Percentiles rank a stretch among this genome's conserved stretches.
These are phyloP conservation scores for Penicillium janthinellum DNA, from an alignment of 2,329 filamentous ascomycete species.

Conservation along the genomic window DNA sequence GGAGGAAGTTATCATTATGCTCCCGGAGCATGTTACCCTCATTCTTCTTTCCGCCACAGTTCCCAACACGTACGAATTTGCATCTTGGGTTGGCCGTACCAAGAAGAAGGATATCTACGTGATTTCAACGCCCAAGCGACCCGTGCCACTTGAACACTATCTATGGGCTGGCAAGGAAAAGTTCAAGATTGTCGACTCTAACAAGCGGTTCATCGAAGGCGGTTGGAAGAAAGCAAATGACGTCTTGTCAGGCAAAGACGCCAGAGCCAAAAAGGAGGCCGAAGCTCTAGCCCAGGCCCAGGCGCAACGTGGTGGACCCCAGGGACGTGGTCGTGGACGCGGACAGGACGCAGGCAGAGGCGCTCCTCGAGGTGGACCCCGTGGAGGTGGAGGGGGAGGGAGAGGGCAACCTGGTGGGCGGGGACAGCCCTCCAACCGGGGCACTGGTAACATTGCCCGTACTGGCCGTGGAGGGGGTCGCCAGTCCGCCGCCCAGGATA, in stretches of 20 bases:
- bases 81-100: constrained; percentile 95
- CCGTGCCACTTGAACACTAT: constrained; percentile 93
- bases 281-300: constrained; percentile 55
- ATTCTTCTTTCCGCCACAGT: constrained; percentile 96
- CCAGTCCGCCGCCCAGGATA: constrained; percentile 89
- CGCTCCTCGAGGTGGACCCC: constrained; percentile 49
- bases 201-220: constrained; percentile 87
- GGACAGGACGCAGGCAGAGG: constrained; percentile 58
- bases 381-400: constrained; percentile 47
- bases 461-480: constrained; percentile 82
- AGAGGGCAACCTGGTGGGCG: constrained; percentile 46
- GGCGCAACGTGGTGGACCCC: constrained; percentile 55
- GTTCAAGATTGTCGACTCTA: constrained; percentile 89
- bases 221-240: constrained; percentile 95
- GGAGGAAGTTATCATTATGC: constrained; percentile 99
- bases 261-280: constrained; percentile 58
- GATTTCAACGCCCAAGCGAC: constrained; percentile 93
- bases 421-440: constrained; percentile 59
- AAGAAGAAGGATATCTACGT: constrained; percentile 99
- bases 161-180: constrained; percentile 93
- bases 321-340: constrained; percentile 56
- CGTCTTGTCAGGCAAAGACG: constrained; percentile 75
- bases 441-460: constrained; percentile 83
- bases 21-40: constrained; percentile 93
- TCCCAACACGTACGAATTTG: constrained; percentile 96